phyloP scores from a whole-genome alignment of 2,329 filamentous ascomycete genomes.

The Cadophora luteo-olivacea region DNA sequence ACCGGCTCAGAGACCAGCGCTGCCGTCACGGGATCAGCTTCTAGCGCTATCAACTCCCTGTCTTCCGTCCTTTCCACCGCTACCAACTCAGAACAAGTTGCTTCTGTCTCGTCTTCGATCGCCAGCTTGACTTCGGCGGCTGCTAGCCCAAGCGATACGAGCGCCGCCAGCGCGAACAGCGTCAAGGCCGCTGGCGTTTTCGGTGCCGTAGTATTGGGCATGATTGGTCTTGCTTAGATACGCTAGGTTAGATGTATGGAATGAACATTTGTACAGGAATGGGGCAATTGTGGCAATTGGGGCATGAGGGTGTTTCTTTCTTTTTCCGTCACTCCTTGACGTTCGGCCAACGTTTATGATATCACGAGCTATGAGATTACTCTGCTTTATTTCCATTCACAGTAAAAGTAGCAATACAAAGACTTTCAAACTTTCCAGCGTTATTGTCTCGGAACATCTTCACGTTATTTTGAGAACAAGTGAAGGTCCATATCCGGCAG shows the following conservation, averaged over 20 bases:
- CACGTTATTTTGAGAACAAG: neutral
- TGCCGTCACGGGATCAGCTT: slow-evolving; percentile 6
- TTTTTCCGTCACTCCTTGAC: neutral
- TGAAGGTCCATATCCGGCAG: neutral
- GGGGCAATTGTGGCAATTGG: too few relatives aligned
- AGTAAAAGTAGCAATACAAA: neutral
- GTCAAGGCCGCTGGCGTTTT: slow-evolving; percentile 5
- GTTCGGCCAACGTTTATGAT: slow-evolving; percentile 7
- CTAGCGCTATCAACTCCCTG: neutral
- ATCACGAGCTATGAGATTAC: slow-evolving; percentile 10
- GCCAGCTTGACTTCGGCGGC: slow-evolving; percentile 9
- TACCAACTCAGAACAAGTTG: neutral
- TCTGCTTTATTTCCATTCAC: neutral
- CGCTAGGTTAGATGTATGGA: neutral
- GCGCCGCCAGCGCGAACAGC: slow-evolving; percentile 7
- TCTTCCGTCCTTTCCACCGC: neutral
- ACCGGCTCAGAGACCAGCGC: slow-evolving; percentile 1
- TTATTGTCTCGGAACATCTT: neutral
- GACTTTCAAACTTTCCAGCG: neutral
- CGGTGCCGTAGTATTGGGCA: slow-evolving; percentile 2
- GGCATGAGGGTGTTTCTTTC: neutral
- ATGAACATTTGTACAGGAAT: too few relatives aligned
- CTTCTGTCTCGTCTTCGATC: neutral
- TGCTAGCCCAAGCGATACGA: neutral
- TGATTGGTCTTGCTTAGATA: slow-evolving; percentile 3